phyloP scores from a whole-genome alignment of 1,284 basidiomycete genomes.

The Leccinum subrobustum region DNA sequence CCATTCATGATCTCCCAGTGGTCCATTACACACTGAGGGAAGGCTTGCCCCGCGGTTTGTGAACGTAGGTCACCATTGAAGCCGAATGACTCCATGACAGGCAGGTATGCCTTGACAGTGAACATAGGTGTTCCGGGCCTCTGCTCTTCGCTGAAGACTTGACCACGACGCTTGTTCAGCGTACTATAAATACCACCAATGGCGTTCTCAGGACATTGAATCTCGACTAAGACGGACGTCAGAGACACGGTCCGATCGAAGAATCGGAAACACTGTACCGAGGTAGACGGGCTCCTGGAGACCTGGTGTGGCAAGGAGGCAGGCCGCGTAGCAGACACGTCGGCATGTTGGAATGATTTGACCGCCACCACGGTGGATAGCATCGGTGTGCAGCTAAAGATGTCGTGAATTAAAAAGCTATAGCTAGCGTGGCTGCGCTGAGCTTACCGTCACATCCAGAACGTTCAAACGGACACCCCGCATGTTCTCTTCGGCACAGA shows the following conservation, averaged over 20 bases:
- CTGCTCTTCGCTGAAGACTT: slow-evolving; percentile 98
- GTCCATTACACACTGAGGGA: slow-evolving; percentile 96
- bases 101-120: slow-evolving; percentile 98
- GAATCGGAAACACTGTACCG: slow-evolving; percentile 41
- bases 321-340: slow-evolving; percentile 96
- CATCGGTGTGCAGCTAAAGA: slow-evolving; percentile 89
- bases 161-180: slow-evolving; percentile 98
- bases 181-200: slow-evolving; percentile 97
- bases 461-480: slow-evolving; percentile 97
- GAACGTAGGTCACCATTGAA: slow-evolving; percentile 97
- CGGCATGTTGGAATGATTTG: slow-evolving; percentile 96
- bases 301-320: slow-evolving; percentile 87
- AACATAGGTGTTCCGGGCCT: slow-evolving; percentile 98
- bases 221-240: slow-evolving; percentile 66
- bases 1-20: slow-evolving; percentile 88
- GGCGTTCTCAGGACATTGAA: slow-evolving; percentile 97
- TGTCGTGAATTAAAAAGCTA: slow-evolving; percentile 7
- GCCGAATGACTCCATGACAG: slow-evolving; percentile 97
- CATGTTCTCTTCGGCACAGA: slow-evolving; percentile 96
- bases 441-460: slow-evolving; percentile 87
- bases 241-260: slow-evolving; percentile 3
- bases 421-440: not conserved
- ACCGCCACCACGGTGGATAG: slow-evolving; percentile 99
- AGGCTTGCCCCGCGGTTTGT: slow-evolving; percentile 95
- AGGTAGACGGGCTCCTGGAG: slow-evolving; percentile 98